Conservation (phyloP, 2,329 filamentous ascomycete species). For the Rhexocercosporidium sp. region DNA sequence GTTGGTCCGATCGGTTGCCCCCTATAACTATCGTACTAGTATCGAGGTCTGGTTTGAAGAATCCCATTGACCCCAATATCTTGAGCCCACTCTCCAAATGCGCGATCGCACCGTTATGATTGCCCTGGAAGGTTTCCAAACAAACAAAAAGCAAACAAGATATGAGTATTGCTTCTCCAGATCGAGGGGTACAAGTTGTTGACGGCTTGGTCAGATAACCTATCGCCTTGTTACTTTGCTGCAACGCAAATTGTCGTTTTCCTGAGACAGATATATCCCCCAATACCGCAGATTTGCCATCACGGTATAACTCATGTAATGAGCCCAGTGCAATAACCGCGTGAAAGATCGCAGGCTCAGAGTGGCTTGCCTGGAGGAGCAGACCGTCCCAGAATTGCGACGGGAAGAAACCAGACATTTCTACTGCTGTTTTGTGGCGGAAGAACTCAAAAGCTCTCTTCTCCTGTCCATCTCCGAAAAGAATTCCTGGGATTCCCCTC, state of each 20-base stretch:
- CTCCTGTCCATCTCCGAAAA: conserved; percentile 6
- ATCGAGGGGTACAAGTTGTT: conserved; percentile 47
- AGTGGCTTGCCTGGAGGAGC: conserved; percentile 65
- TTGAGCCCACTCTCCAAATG: conserved; percentile 32
- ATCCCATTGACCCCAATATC: conserved; percentile 31
- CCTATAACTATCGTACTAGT: not conserved
- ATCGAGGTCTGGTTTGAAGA: not conserved
- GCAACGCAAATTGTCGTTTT: conserved; percentile 46
- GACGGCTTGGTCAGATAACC: conserved; percentile 50
- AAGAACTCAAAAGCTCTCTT: conserved; percentile 62
- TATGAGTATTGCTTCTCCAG: conserved; percentile 60
- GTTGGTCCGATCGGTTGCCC: conserved; percentile 2
- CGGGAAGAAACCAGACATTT: conserved; percentile 68
- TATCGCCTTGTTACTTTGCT: conserved; percentile 32
- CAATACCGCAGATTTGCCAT: conserved; percentile 4
- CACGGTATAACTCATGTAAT: conserved; percentile 28
- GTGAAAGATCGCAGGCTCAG: conserved; percentile 34
- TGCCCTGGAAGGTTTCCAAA: conserved; percentile 53
- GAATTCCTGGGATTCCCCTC: not conserved
- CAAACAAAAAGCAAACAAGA: conserved; percentile 68
- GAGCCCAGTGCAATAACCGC: conserved; percentile 31
- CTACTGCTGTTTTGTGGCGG: conserved; percentile 60
- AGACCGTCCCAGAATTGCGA: conserved; percentile 65
- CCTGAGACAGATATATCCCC: not conserved
- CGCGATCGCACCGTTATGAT: conserved; percentile 28